These are phyloP conservation scores for Tephrocybe sp. DNA, from an alignment of 768 basidiomycete genomes.

Conservation along the genomic window DNA sequence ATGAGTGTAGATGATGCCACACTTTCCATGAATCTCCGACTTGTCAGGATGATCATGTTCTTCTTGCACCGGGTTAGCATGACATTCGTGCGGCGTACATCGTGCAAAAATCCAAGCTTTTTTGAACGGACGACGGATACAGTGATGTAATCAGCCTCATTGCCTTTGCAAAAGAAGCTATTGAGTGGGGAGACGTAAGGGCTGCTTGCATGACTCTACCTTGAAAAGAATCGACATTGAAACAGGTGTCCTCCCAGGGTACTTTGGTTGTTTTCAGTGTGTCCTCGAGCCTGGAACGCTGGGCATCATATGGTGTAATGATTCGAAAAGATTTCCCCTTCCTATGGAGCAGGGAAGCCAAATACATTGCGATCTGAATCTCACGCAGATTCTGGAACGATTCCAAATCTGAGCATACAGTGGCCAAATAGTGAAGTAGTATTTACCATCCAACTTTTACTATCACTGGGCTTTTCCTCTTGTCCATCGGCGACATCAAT, in stretches of 20 bases:
- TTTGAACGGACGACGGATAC: slow-evolving; percentile 66
- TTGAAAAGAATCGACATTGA: slow-evolving; percentile 88
- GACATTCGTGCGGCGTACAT: slow-evolving; percentile 75
- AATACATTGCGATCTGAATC: slow-evolving; percentile 41
- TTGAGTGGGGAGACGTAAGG: slow-evolving; percentile 3
- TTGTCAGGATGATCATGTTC: slow-evolving; percentile 75
- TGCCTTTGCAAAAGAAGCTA: slow-evolving; percentile 46
- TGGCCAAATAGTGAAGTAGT: not conserved
- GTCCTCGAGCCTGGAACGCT: slow-evolving; percentile 53
- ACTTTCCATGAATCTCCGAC: slow-evolving; percentile 48
- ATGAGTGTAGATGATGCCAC: slow-evolving; percentile 30
- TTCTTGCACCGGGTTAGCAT: slow-evolving; percentile 82
- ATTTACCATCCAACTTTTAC: slow-evolving; percentile 38
- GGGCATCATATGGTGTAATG: slow-evolving; percentile 77
- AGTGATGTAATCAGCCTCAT: slow-evolving; percentile 80
- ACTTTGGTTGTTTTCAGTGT: slow-evolving; percentile 45
- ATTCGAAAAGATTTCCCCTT: slow-evolving; percentile 49
- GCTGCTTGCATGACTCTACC: slow-evolving; percentile 51
- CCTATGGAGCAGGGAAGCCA: slow-evolving; percentile 43
- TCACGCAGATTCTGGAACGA: slow-evolving; percentile 53
- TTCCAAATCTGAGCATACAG: slow-evolving; percentile 4
- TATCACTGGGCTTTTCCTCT: slow-evolving; percentile 29
- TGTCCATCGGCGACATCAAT: slow-evolving; percentile 44
- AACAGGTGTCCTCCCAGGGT: slow-evolving; percentile 68
- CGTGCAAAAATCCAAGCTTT: slow-evolving; percentile 65